These are phyloP conservation scores for Malus sieversii DNA, from an alignment of 306 rosid species.

Conservation along the genomic window DNA sequence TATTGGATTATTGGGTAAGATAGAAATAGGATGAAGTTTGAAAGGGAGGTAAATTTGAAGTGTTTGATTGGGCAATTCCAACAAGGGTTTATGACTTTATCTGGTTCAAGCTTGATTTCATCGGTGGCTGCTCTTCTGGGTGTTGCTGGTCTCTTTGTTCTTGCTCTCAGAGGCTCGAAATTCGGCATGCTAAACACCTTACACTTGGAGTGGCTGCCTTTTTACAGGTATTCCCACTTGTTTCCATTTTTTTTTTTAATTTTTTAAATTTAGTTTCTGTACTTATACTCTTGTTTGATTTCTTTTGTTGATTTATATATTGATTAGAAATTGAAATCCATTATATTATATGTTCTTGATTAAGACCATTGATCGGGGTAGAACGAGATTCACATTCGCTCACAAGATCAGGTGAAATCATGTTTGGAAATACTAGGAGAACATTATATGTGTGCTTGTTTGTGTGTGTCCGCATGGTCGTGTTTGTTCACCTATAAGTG, in stretches of 20 bases:
- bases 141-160: conserved; percentile 39
- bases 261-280: neutral
- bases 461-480: too few species aligned
- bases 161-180: conserved; percentile 39
- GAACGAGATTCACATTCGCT: neutral
- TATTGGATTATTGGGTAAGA: neutral
- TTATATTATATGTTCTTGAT: neutral
- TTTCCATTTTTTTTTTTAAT: neutral
- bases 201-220: conserved; percentile 39
- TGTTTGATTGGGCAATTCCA: conserved; percentile 23
- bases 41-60: conserved; percentile 12
- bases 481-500: neutral
- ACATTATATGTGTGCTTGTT: neutral
- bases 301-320: neutral
- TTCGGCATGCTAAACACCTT: conserved; percentile 20
- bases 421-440: neutral
- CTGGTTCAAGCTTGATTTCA: conserved; percentile 19
- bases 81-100: conserved; percentile 18
- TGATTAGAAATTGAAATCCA: neutral
- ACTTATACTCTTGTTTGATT: neutral
- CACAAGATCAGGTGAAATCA: neutral
- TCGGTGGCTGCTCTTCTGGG: conserved; percentile 39
- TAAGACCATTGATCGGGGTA: neutral
- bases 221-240: conserved; percentile 52
- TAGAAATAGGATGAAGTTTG: conserved; percentile 17